Base-by-base conservation (phyloP, 2,329 filamentous ascomycete species). In the Penicillium decumbens region DNA sequence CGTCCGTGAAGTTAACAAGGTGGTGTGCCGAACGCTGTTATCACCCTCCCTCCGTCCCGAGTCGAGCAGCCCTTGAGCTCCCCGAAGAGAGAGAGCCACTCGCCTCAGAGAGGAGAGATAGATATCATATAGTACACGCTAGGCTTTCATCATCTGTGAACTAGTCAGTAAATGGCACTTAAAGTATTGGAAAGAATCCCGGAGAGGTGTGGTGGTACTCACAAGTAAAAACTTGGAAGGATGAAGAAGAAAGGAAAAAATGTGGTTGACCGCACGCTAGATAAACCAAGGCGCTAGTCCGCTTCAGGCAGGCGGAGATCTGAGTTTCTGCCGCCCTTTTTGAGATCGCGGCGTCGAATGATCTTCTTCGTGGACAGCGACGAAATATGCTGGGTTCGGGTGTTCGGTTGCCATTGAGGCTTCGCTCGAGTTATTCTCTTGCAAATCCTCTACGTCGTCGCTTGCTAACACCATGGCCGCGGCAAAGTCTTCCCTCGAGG, bases 151-250 rank as follows among this genome's bases (percentile, higher is more conserved):
- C 92, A 97, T 95, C 90, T 96, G 66, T 3, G 37, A 27, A 25
- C 42, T 43, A 43, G 54, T 59, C 38, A 54, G 60, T 69, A 56
- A 15, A 20, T 6, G 8, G 15, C 9, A 20, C 9, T 20, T 3
- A 20, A 23, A 20, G 1, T 7, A 20, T 2, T 3, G 10, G 10
- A 9, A 3, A 7, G 7, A 3, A 9, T 35, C 32, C 10, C 15
- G 1, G 32, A 8, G 8, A 20, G 8, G 18, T 20, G 33, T 18
- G 8, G 33, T 37, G 15, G 33, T 37, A 83, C 90, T 82, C 79
- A 96, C 91, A 78, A 89, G 82, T 85, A 84, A 95, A 95, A 95
- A 96, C 91, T 88, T 89, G 90, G 91, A 96, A 95, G 89, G 91
- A 89, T 92, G 81, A 84, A 86, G 80, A 84, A 73, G 66, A 70